These are phyloP conservation scores for Infundibulicybe gibba DNA, from an alignment of 768 basidiomycete species.

Conservation along the genomic window DNA sequence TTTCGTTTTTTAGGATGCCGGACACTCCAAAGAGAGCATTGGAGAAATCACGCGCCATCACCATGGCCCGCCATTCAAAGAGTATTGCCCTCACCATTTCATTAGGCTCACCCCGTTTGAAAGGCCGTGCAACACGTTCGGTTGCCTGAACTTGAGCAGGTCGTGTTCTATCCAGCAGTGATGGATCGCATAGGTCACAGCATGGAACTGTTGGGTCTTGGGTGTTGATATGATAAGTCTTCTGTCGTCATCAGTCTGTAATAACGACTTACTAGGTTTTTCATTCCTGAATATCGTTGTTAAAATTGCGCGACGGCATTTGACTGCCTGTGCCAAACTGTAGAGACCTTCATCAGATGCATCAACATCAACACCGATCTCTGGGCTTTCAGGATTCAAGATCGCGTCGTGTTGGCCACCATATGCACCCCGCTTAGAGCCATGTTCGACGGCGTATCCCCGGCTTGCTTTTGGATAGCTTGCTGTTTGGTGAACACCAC, in stretches of 20 bases:
- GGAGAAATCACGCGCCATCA: slow-evolving; percentile 8
- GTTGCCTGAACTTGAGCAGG: too few species aligned
- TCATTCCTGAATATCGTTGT: not conserved
- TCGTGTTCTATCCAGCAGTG: slow-evolving; percentile 10
- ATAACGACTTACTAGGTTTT: not conserved
- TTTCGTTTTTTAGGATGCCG: slow-evolving; percentile 8
- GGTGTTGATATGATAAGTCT: not conserved
- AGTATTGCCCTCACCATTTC: slow-evolving; percentile 2
- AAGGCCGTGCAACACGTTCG: not conserved
- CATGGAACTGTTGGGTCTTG: not conserved
- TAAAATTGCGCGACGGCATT: slow-evolving; percentile 1
- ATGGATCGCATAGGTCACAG: slow-evolving; percentile 12
- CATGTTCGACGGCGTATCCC: not conserved
- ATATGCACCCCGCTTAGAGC: not conserved
- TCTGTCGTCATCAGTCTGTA: too few species aligned
- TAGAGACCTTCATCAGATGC: slow-evolving; percentile 4
- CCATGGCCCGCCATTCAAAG: slow-evolving; percentile 9
- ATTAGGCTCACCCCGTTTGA: slow-evolving; percentile 8
- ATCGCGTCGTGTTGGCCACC: not conserved
- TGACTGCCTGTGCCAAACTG: slow-evolving; percentile 2
- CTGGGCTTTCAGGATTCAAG: not conserved
- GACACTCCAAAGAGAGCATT: slow-evolving; percentile 5
- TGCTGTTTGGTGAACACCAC: not conserved
- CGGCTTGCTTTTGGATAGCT: not conserved
- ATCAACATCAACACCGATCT: not conserved